A percentile compares a stretch with the other conserved stretches of the same genome.
Evolutionary conservation across 805 yeast species (phyloP).

Genomic region (Ogataea trehaloabstinens): DNA sequence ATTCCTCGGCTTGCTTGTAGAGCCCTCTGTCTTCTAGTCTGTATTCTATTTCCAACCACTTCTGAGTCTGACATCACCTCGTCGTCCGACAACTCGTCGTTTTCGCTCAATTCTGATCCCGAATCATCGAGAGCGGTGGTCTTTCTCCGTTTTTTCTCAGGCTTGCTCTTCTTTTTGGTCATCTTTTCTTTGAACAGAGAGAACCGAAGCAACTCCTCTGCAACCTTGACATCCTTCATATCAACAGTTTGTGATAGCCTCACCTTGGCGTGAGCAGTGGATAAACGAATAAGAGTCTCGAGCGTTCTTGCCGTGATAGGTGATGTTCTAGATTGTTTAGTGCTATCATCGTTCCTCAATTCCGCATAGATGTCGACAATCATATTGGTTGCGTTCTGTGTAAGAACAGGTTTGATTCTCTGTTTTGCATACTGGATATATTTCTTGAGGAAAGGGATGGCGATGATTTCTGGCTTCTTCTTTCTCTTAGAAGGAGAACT

Average conservation of each 20-base stretch:
- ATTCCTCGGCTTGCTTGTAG: conserved; percentile 13
- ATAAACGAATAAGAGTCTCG: conserved; percentile 89
- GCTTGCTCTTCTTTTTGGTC: conserved; percentile 36
- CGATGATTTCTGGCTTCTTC: conserved; percentile 48
- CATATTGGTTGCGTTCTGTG: conserved; percentile 72
- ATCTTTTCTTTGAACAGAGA: conserved; percentile 73
- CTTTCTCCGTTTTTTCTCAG: conserved; percentile 38
- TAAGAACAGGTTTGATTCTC: conserved; percentile 76
- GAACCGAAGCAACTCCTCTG: conserved; percentile 79
- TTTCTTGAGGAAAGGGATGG: conserved; percentile 85
- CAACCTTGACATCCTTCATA: conserved; percentile 76
- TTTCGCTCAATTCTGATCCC: conserved; percentile 9
- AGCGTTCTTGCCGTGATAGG: conserved; percentile 98
- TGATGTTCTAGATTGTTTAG: conserved; percentile 69
- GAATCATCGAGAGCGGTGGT: conserved; percentile 5
- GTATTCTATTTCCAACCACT: conserved; percentile 13
- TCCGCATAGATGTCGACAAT: conserved; percentile 79
- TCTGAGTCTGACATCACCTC: conserved; percentile 15
- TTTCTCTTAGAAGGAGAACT: conserved; percentile 28
- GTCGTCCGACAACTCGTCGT: conserved; percentile 26
- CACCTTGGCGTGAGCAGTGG: conserved; percentile 97
- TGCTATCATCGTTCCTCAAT: conserved; percentile 70
- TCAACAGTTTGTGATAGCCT: conserved; percentile 76
- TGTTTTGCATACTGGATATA: conserved; percentile 93
- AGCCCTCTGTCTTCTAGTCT: conserved; percentile 22